Evolutionary conservation across 129 eudicot species (phyloP).

Genomic region (Artemisia argyi): DNA sequence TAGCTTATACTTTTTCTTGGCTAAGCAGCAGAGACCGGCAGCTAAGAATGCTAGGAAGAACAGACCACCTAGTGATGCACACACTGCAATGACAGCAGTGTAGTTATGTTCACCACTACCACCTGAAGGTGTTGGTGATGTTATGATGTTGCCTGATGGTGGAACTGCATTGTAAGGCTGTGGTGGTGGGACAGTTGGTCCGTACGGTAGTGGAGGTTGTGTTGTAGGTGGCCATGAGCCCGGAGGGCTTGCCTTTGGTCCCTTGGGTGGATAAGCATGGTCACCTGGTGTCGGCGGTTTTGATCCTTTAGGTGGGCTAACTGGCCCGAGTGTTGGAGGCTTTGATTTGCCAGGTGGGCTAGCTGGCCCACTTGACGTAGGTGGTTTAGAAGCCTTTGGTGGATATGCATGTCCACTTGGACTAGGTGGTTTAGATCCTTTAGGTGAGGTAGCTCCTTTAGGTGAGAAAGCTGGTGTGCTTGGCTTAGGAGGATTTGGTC

Average conservation of each 20-base stretch:
- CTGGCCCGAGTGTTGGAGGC: slow-evolving; percentile 26
- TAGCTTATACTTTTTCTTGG: slow-evolving; percentile 69
- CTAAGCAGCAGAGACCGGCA: slow-evolving; percentile 58
- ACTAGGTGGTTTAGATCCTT: slow-evolving; percentile 30
- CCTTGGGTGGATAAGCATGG: slow-evolving; percentile 31
- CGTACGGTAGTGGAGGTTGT: slow-evolving; percentile 25
- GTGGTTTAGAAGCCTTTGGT: slow-evolving; percentile 34
- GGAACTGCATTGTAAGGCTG: slow-evolving; percentile 41
- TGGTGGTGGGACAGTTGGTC: slow-evolving; percentile 26
- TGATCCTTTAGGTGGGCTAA: slow-evolving; percentile 25
- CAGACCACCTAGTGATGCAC: slow-evolving; percentile 67
- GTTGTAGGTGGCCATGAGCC: slow-evolving; percentile 34
- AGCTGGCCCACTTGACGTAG: slow-evolving; percentile 27
- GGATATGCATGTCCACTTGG: slow-evolving; percentile 30
- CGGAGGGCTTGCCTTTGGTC: slow-evolving; percentile 24
- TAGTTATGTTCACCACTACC: slow-evolving; percentile 51
- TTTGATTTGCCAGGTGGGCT: slow-evolving; percentile 26
- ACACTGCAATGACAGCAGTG: slow-evolving; percentile 59
- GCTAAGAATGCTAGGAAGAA: slow-evolving; percentile 79
- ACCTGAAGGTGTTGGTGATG: slow-evolving; percentile 37
- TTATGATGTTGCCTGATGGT: slow-evolving; percentile 40
- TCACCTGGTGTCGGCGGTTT: slow-evolving; percentile 38
- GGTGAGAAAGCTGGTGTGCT: slow-evolving; percentile 38
- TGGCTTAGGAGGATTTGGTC: slow-evolving; percentile 27
- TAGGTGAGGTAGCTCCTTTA: slow-evolving; percentile 30